phyloP scores from a whole-genome alignment of 305 asterid species.

The Fraxinus albicans region DNA sequence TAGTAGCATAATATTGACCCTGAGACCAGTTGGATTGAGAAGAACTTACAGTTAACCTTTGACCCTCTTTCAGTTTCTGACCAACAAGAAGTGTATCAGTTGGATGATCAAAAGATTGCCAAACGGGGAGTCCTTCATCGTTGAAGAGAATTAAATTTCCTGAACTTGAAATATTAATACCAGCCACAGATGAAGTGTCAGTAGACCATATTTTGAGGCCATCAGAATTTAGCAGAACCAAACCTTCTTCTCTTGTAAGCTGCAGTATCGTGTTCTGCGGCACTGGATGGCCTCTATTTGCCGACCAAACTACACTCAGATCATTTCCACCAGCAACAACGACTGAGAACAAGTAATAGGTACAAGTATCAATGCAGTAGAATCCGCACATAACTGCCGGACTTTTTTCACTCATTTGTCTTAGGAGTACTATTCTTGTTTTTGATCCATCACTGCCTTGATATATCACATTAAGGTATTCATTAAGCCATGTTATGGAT shows the following conservation, averaged over 20 bases:
- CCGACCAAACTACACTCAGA: slow-evolving; percentile 13
- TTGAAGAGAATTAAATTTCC: slow-evolving; percentile 21
- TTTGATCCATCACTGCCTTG: background rate
- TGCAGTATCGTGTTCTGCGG: background rate
- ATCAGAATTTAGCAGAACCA: slow-evolving; percentile 7
- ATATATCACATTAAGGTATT: background rate
- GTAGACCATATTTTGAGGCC: slow-evolving; percentile 12
- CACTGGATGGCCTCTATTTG: slow-evolving; percentile 4
- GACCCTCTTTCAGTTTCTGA: background rate
- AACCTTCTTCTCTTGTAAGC: slow-evolving; percentile 7
- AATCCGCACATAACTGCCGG: background rate
- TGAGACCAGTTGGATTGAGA: background rate
- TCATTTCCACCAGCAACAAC: background rate
- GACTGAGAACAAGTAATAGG: background rate
- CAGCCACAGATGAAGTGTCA: background rate
- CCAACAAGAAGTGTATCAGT: background rate
- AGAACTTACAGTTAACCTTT: background rate
- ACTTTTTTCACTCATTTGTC: background rate
- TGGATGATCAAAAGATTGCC: slow-evolving; percentile 23
- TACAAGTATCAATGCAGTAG: background rate
- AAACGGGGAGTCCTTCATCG: background rate
- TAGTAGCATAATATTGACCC: background rate
- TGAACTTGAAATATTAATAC: background rate
- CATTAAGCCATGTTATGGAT: background rate
- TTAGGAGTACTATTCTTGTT: background rate